Evolutionary conservation across 352 stramenopile genomes (phyloP).

Genomic region (Pseudoperonospora humuli): DNA sequence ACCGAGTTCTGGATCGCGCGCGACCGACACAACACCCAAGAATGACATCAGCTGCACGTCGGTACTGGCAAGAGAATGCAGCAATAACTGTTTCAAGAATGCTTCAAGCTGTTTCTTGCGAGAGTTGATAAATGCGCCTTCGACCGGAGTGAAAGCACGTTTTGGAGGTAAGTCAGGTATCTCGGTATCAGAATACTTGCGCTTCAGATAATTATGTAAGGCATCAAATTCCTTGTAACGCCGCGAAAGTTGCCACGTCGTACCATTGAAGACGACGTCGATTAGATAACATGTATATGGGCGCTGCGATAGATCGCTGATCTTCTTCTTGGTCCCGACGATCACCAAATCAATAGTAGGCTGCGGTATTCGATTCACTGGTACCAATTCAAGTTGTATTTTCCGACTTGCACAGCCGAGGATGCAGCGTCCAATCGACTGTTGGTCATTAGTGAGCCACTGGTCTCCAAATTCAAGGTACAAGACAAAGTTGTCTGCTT

Average conservation of each 20-base stretch:
- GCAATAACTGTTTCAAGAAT: slow-evolving; percentile 51
- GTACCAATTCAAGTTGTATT: slow-evolving; percentile 26
- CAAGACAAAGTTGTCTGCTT: slow-evolving; percentile 46
- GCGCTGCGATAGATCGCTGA: slow-evolving; percentile 70
- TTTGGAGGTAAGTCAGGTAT: slow-evolving; percentile 53
- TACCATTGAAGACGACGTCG: slow-evolving; percentile 59
- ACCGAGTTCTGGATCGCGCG: slow-evolving; percentile 50
- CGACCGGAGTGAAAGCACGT: slow-evolving; percentile 53
- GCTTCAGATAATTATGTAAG: slow-evolving; percentile 26
- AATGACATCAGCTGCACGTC: slow-evolving; percentile 75
- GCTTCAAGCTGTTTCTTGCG: slow-evolving; percentile 56
- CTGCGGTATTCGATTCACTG: slow-evolving; percentile 51
- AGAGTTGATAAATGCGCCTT: slow-evolving; percentile 54
- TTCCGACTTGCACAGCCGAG: slow-evolving; percentile 19
- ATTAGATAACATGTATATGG: slow-evolving; percentile 66
- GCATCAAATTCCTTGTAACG: slow-evolving; percentile 64
- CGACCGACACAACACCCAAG: slow-evolving; percentile 61
- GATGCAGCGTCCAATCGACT: slow-evolving; percentile 37
- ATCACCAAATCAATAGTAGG: slow-evolving; percentile 57
- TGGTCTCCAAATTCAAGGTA: slow-evolving; percentile 23
- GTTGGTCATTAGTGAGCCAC: slow-evolving; percentile 56
- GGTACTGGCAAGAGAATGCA: slow-evolving; percentile 34
- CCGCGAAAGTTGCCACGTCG: slow-evolving; percentile 56
- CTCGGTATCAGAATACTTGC: slow-evolving; percentile 30
- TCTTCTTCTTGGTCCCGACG: slow-evolving; percentile 57